Evolutionary conservation across 768 basidiomycete genomes (phyloP), one percentile per base, ranked within the genome.

Genomic region (Paxillus rubicundulus): DNA sequence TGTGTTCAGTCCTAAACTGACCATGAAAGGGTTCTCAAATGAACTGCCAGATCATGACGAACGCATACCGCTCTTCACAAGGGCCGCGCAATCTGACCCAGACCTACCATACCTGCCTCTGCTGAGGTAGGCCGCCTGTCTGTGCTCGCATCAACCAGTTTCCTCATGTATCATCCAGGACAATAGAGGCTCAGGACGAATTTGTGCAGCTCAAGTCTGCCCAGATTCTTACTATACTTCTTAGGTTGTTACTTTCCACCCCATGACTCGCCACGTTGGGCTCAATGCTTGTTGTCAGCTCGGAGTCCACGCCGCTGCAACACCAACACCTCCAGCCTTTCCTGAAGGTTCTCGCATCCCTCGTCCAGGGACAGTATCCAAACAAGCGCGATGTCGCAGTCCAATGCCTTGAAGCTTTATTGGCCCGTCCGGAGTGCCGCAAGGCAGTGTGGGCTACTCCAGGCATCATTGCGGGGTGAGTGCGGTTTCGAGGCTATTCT

Each of bases 181-280:
- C 86, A 32, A 74, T 97, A 43, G 87, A 90, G 36, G 82, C 87
- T 12, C 86, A 86, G 59, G 97, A 98, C 67, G 95, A 98, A 66
- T 98, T 97, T 59, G 86, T 92, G n/a, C 92, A 95, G 63, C 77
- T 98, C 52, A 97, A 95, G 65, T 78, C 88, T 10, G 80, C 88
- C 0, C 89, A 96, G 63, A 88, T 98, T 57, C 74, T 97, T 41
- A 92, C 94, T 1, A 79, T 95, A 32, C 79, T 98, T 20, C 80
- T 96, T 34, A 85, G 88, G 87, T 87, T 40, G 27, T 74, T 66
- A 17, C n/a, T 41, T n/a, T 38, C 38, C 56, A 47, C 18, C n/a
- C 18, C 9, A 14, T 34, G 33, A 8, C 10, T 18, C 18, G 30
- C 52, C 38, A 49, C 42, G 6, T 32, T 30, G 49, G 36, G 60